Evolutionary conservation across 768 basidiomycete genomes (phyloP).

Genomic region (Lyophyllum decastes): DNA sequence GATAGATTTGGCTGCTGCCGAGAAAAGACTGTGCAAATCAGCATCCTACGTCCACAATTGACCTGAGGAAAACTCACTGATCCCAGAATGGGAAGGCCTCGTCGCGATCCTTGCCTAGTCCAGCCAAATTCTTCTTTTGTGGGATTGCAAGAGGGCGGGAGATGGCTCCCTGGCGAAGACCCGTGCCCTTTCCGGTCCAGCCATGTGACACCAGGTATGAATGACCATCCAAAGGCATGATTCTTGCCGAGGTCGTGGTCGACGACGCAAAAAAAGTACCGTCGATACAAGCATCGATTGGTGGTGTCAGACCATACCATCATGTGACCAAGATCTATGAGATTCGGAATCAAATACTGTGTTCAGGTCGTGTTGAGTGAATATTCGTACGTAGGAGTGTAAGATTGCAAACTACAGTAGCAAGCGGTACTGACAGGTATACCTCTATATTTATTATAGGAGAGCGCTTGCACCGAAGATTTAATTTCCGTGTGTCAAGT

Average conservation of each 20-base stretch:
- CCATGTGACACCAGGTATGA: conserved; percentile 78
- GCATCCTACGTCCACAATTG: neutral
- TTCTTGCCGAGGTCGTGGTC: neutral
- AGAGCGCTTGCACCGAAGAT: too few relatives aligned
- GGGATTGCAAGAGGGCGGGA: conserved; percentile 73
- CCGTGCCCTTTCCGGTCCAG: conserved; percentile 86
- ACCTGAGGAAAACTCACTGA: conserved; percentile 60
- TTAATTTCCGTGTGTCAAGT: too few relatives aligned
- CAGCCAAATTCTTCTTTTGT: conserved; percentile 83
- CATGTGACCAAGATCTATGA: too few relatives aligned
- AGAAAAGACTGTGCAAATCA: conserved; percentile 63
- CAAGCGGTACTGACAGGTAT: too few relatives aligned
- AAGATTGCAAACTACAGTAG: too few relatives aligned
- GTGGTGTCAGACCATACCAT: too few relatives aligned
- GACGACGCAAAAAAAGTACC: neutral
- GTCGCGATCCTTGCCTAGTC: conserved; percentile 90
- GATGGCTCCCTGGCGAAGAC: conserved; percentile 82
- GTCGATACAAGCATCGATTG: too few relatives aligned
- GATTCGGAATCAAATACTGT: too few relatives aligned
- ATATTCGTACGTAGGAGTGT: too few relatives aligned
- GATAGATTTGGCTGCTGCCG: conserved; percentile 82
- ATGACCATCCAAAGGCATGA: conserved; percentile 73
- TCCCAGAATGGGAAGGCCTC: conserved; percentile 99
- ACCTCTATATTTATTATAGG: too few relatives aligned
- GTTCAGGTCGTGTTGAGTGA: too few relatives aligned